Conservation (phyloP, 2,329 filamentous ascomycete species). For the Oidium heveae region DNA sequence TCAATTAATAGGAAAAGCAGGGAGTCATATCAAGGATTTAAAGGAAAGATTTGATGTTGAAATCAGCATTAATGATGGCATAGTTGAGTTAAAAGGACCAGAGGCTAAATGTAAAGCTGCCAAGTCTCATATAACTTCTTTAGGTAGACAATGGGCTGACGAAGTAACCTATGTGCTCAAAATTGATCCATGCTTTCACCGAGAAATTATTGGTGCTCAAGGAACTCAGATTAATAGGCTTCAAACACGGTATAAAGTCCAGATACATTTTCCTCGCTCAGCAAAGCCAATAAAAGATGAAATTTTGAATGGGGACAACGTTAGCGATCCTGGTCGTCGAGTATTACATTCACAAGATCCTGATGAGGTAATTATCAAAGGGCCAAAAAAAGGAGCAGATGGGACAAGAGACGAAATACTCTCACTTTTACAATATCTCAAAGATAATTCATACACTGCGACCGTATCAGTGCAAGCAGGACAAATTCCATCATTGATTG, state of each 20-base stretch:
- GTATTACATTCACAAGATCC: constrained; percentile 45
- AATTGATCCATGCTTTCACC: constrained; percentile 81
- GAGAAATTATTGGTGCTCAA: constrained; percentile 73
- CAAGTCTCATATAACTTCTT: constrained; percentile 52
- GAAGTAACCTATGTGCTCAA: constrained; percentile 72
- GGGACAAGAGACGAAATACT: constrained; percentile 78
- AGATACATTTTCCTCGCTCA: constrained; percentile 72
- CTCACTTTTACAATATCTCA: constrained; percentile 65
- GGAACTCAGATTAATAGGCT: constrained; percentile 77
- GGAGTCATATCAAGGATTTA: constrained; percentile 38
- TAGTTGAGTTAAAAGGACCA: constrained; percentile 85
- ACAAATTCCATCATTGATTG: constrained; percentile 84
- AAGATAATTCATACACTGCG: constrained; percentile 63
- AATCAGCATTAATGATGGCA: constrained; percentile 79
- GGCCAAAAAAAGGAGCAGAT: constrained; percentile 80
- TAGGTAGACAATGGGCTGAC: constrained; percentile 68
- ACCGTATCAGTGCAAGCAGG: constrained; percentile 69
- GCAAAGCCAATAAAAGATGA: constrained; percentile 44
- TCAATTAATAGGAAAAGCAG: constrained; percentile 46
- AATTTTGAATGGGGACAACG: constrained; percentile 39
- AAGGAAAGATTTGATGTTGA: constrained; percentile 43
- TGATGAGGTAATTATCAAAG: constrained; percentile 77
- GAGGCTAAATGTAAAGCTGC: constrained; percentile 81
- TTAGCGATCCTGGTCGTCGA: constrained; percentile 35
- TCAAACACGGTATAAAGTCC: constrained; percentile 77